phyloP scores from a whole-genome alignment of 345 rosid species.

The Kernera saxatilis region DNA sequence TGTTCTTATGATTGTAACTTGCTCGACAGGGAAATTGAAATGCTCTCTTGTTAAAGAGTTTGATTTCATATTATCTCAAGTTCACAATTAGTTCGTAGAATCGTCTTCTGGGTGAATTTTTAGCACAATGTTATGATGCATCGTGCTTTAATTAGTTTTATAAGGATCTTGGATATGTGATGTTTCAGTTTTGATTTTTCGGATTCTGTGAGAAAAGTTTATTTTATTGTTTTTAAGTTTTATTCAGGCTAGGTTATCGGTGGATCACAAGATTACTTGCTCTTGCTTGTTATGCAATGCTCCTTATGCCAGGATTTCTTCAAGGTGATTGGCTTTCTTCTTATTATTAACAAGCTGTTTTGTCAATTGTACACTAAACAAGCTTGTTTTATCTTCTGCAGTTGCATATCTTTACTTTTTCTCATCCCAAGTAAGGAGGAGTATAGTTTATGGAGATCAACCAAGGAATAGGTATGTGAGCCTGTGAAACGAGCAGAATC shows the following conservation, averaged over 20 bases:
- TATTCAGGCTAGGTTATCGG: slow-evolving; percentile 90
- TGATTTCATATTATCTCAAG: no score
- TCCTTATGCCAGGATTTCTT: slow-evolving; percentile 90
- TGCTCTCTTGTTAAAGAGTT: neutral
- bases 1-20: slow-evolving; percentile 6
- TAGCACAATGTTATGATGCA: neutral
- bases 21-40: neutral
- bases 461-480: slow-evolving; percentile 80
- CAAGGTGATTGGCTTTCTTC: slow-evolving; percentile 46
- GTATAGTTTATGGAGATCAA: slow-evolving; percentile 88
- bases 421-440: slow-evolving; percentile 66
- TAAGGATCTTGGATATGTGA: neutral
- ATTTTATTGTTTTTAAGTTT: slow-evolving; percentile 24
- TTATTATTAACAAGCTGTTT: neutral
- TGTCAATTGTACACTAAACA: neutral
- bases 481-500: neutral
- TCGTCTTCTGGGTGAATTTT: neutral
- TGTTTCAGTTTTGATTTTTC: neutral
- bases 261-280: slow-evolving; percentile 75
- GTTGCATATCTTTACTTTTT: slow-evolving; percentile 84
- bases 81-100: neutral
- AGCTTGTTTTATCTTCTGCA: slow-evolving; percentile 33
- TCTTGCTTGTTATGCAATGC: slow-evolving; percentile 74
- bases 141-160: neutral
- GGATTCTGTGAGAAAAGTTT: neutral